These are phyloP conservation scores for Penicillium diatomitis DNA, from an alignment of 495 filamentous ascomycete genomes.

Conservation along the genomic window DNA sequence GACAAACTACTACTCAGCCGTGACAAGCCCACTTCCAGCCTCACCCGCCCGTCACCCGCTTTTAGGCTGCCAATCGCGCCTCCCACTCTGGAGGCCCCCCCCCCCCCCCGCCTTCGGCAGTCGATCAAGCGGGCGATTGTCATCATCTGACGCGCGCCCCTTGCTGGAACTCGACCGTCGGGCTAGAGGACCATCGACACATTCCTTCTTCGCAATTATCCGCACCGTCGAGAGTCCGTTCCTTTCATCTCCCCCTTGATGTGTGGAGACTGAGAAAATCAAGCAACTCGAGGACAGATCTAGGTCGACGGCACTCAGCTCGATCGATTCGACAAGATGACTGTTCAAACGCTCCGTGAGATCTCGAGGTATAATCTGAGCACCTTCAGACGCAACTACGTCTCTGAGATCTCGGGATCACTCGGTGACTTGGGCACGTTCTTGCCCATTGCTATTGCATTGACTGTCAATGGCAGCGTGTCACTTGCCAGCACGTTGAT, in stretches of 20 bases:
- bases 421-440: constrained; percentile 88
- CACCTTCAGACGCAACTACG: constrained; percentile 46
- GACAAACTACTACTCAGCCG: too few species aligned
- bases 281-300: too few species aligned
- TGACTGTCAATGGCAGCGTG: constrained; percentile 64
- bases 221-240: too few species aligned
- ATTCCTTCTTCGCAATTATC: too few species aligned
- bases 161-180: too few species aligned
- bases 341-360: constrained; percentile 20
- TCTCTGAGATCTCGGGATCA: constrained; percentile 80
- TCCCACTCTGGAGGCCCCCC: not conserved
- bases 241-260: too few species aligned
- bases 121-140: constrained; percentile 3
- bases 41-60: not conserved
- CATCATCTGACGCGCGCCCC: constrained; percentile 4
- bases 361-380: constrained; percentile 25
- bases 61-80: not conserved
- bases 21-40: too few species aligned
- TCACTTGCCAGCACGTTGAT: constrained; percentile 76
- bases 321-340: constrained; percentile 13
- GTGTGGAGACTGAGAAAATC: too few species aligned
- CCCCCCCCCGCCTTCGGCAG: not conserved
- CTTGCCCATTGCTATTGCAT: constrained; percentile 77
- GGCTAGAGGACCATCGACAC: not conserved
- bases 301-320: too few species aligned